phyloP scores from a whole-genome alignment of 495 filamentous ascomycete genomes.

The Aspergillus funiculosus region DNA sequence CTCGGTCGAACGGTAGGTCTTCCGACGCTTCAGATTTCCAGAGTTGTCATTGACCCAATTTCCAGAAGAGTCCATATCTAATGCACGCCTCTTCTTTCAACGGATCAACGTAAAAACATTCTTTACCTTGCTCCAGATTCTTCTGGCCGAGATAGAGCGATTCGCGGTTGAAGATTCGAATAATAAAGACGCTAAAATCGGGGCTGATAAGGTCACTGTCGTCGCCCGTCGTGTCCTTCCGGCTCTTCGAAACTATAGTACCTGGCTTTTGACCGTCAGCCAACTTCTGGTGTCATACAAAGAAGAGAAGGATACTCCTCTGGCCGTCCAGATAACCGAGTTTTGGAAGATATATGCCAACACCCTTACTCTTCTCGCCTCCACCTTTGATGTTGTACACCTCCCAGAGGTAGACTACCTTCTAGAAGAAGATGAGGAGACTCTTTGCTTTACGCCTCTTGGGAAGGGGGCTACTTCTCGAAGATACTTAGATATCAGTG shows the following conservation, averaged over 20 bases:
- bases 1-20: constrained; percentile 55
- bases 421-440: constrained; percentile 71
- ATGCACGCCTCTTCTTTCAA: constrained; percentile 66
- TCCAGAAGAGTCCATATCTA: constrained; percentile 36
- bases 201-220: constrained; percentile 54
- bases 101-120: constrained; percentile 79
- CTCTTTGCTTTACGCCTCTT: constrained; percentile 67
- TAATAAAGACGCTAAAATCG: constrained; percentile 29
- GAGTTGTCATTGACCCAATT: constrained; percentile 21
- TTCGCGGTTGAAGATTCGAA: constrained; percentile 45
- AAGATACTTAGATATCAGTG: constrained; percentile 42
- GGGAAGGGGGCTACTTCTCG: constrained; percentile 43
- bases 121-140: constrained; percentile 65
- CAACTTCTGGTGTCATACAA: constrained; percentile 46
- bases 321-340: constrained; percentile 56
- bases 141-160: constrained; percentile 61
- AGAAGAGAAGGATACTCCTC: constrained; percentile 50
- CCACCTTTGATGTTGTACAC: constrained; percentile 51
- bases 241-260: constrained; percentile 65
- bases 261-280: constrained; percentile 57
- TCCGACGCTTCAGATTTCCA: constrained; percentile 1
- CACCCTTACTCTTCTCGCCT: constrained; percentile 57
- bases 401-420: constrained; percentile 60
- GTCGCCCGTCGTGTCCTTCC: constrained; percentile 62
- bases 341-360: constrained; percentile 69